These are phyloP conservation scores for Pyrus hybrid DNA, from an alignment of 331 rosid genomes.

Conservation along the genomic window DNA sequence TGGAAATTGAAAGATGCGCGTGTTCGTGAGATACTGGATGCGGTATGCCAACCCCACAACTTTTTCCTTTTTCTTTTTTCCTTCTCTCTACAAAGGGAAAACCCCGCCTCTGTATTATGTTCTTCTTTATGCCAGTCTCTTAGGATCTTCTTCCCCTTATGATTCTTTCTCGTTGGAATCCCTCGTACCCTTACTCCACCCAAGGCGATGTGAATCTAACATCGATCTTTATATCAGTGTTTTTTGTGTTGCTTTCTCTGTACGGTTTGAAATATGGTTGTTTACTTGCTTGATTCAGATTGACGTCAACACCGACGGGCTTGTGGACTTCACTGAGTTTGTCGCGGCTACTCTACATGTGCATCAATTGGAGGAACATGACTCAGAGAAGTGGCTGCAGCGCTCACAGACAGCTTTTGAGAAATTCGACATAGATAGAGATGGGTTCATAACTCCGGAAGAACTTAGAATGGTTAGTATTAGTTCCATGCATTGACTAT, in stretches of 20 bases:
- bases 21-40: slow-evolving; percentile 81
- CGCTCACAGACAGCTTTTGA: slow-evolving; percentile 90
- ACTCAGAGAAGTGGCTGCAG: slow-evolving; percentile 76
- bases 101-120: background rate
- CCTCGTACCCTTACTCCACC: background rate
- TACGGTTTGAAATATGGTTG: background rate
- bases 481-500: slow-evolving; percentile 5
- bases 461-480: slow-evolving; percentile 90
- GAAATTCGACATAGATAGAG: slow-evolving; percentile 84
- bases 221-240: background rate
- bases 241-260: background rate
- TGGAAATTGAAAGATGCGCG: slow-evolving; percentile 93
- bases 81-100: background rate
- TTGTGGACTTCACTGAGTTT: slow-evolving; percentile 90
- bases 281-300: slow-evolving; percentile 44
- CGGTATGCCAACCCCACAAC: slow-evolving; percentile 45
- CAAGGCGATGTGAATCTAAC: background rate
- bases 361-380: slow-evolving; percentile 95
- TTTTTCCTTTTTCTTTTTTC: background rate
- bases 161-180: background rate
- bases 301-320: slow-evolving; percentile 93
- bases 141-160: background rate
- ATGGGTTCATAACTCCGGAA: slow-evolving; percentile 91
- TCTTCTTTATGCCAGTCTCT: background rate
- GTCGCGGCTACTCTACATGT: slow-evolving; percentile 94